Conservation (phyloP, 2,329 filamentous ascomycete genomes). For the Blastomyces gilchristii region DNA sequence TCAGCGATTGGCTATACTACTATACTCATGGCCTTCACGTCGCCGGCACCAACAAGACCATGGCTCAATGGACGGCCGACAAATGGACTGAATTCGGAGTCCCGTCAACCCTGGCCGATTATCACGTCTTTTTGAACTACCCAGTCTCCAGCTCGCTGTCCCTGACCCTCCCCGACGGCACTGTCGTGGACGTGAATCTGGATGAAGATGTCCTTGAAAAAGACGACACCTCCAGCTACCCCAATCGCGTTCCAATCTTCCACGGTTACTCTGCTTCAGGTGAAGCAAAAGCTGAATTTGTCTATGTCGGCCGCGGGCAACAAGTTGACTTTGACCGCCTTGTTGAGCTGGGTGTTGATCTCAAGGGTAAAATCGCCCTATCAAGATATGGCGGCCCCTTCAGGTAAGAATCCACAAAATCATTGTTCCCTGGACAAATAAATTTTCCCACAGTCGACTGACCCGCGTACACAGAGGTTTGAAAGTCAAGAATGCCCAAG, state of each 20-base stretch:
- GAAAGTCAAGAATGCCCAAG: constrained; percentile 41
- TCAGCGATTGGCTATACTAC: constrained; percentile 24
- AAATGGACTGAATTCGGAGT: constrained; percentile 23
- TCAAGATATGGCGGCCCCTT: constrained; percentile 38
- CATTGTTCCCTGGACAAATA: background rate
- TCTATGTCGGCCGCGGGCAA: constrained; percentile 36
- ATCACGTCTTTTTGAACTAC: constrained; percentile 23
- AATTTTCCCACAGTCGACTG: background rate
- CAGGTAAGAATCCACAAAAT: constrained; percentile 10
- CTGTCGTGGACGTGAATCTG: constrained; percentile 15
- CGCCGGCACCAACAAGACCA: constrained; percentile 23
- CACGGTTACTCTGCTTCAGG: constrained; percentile 41
- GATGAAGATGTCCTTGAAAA: constrained; percentile 19
- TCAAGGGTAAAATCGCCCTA: constrained; percentile 42
- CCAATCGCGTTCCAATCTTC: constrained; percentile 36
- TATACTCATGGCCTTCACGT: constrained; percentile 25
- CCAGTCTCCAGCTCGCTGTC: constrained; percentile 21
- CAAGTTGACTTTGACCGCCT: constrained; percentile 40
- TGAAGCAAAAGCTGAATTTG: constrained; percentile 39
- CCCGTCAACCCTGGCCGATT: constrained; percentile 18
- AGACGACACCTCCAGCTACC: constrained; percentile 20
- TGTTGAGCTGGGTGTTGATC: constrained; percentile 31
- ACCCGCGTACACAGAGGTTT: constrained; percentile 26
- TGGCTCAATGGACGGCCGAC: constrained; percentile 25
- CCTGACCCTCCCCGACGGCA: constrained; percentile 18